Base-by-base conservation (phyloP, 2,329 filamentous ascomycete species). In the Podosphaera leucotricha region DNA sequence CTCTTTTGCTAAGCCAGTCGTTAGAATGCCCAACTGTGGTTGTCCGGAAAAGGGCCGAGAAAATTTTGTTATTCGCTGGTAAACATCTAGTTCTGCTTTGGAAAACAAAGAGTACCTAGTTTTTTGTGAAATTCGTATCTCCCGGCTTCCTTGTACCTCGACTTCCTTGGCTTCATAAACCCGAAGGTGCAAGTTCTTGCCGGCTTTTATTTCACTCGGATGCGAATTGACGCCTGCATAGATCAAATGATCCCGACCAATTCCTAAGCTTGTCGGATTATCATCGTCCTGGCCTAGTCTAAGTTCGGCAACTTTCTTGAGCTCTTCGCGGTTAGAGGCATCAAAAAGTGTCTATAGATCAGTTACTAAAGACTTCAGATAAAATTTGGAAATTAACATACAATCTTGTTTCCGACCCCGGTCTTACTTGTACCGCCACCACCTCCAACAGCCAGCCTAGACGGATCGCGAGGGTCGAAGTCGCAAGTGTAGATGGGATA, bases 401-500 rank as follows among this genome's bases (percentile, higher is more conserved):
- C 80, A 55, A 93, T 84, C 61, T 84, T 84, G 66, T 93, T 93
- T 46, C 77, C 75, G 19, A 93, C 81, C 38, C 84, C 85, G 52
- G 74, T 84, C 50, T 75, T 73, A 41, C 80, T 76, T 50, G 82
- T 76, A 43, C 87, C 87, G 50, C 87, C 87, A 48, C 87, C 87
- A 43, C 87, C 87, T 47, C 79, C 84, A 33, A 93, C 81, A 7
- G 93, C 65, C 20, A 94, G 67, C 50, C 77, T 76, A 49, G 72
- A 72, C 47, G 77, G 70, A 63, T 92, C 76, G 55, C 78, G 71
- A 43, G 80, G 82, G 57, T 92, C 84, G 60, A 92, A 94, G 57
- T 85, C 85, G 59, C 84, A 80, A 45, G 80, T 75, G 60, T 85
- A 93, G 47, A 92, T 71, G 41, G 86, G 86, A 61, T 87, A 94